These are phyloP conservation scores for Elongisporangium undulatum DNA, from an alignment of 352 stramenopile genomes.

Conservation along the genomic window DNA sequence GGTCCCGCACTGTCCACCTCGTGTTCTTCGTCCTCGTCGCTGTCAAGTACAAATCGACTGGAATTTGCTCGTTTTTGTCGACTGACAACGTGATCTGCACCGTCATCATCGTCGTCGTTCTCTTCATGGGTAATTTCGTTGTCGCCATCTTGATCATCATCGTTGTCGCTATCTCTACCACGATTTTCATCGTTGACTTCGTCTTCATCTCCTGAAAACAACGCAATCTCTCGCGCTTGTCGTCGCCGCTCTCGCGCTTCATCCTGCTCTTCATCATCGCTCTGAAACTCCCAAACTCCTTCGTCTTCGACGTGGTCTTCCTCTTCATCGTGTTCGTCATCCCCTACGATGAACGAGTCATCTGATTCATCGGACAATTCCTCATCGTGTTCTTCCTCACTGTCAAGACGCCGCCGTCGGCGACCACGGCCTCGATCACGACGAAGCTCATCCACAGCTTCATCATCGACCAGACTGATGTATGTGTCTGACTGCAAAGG, in stretches of 20 bases:
- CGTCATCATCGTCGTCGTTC: slow-evolving; percentile 16
- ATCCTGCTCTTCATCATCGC: slow-evolving; percentile 33
- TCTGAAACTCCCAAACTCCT: slow-evolving; percentile 14
- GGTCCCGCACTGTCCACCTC: not conserved
- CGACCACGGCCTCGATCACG: slow-evolving; percentile 12
- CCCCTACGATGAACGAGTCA: slow-evolving; percentile 65
- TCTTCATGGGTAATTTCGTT: slow-evolving; percentile 8
- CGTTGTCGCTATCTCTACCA: not conserved
- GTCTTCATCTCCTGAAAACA: slow-evolving; percentile 4
- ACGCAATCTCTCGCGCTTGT: slow-evolving; percentile 6
- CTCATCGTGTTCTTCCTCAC: slow-evolving; percentile 38
- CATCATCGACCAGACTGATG: slow-evolving; percentile 25
- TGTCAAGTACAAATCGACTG: slow-evolving; percentile 2
- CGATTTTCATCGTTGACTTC: slow-evolving; percentile 3
- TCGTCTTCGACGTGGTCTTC: slow-evolving; percentile 24
- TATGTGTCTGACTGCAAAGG: slow-evolving; percentile 20
- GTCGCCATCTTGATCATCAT: slow-evolving; percentile 3
- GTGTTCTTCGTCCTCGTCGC: slow-evolving; percentile 13
- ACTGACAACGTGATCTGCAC: slow-evolving; percentile 1
- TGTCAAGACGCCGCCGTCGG: slow-evolving; percentile 17
- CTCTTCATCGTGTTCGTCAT: slow-evolving; percentile 31
- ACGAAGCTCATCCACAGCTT: slow-evolving; percentile 18
- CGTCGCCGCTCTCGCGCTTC: slow-evolving; percentile 18
- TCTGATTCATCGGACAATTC: slow-evolving; percentile 36
- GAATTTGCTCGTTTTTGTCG: slow-evolving; percentile 11